phyloP scores from a whole-genome alignment of 192 early-diverging fungal species.

The Coemansia sp. region DNA sequence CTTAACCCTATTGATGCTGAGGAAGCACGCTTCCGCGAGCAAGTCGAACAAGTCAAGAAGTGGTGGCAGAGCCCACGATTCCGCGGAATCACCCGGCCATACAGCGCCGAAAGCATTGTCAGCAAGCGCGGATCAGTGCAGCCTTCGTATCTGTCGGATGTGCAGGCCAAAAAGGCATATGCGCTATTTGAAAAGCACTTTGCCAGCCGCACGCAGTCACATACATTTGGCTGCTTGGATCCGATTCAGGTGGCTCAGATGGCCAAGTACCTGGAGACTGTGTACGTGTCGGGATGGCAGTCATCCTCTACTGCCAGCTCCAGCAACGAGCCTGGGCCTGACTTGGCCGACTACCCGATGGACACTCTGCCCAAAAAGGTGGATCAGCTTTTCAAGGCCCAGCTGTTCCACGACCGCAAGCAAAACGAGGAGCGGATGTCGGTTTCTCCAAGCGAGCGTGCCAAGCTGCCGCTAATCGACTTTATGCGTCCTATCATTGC shows the following conservation, averaged over 20 bases:
- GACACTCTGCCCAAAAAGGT: slow-evolving; percentile 98
- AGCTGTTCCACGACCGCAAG: slow-evolving; percentile 95
- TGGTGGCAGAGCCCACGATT: slow-evolving; percentile 90
- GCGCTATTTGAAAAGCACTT: slow-evolving; percentile 74
- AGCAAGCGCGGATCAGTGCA: slow-evolving; percentile 82
- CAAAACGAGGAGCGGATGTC: slow-evolving; percentile 87
- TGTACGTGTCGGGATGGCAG: slow-evolving; percentile 98
- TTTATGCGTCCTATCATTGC: slow-evolving; percentile 94
- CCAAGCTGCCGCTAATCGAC: slow-evolving; percentile 72
- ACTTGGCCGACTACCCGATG: slow-evolving; percentile 99
- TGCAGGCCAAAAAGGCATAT: slow-evolving; percentile 94
- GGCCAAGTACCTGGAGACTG: slow-evolving; percentile 94
- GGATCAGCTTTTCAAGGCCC: slow-evolving; percentile 95
- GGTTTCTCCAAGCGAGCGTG: slow-evolving; percentile 63
- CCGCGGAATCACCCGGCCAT: slow-evolving; percentile 77
- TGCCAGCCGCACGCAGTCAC: slow-evolving; percentile 72
- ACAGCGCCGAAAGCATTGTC: slow-evolving; percentile 79
- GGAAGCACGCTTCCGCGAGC: slow-evolving; percentile 75
- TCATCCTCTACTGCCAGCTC: slow-evolving; percentile 92
- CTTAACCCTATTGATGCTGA: slow-evolving; percentile 45
- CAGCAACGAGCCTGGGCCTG: slow-evolving; percentile 95
- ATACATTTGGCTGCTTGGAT: slow-evolving; percentile 94
- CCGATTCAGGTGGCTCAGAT: slow-evolving; percentile 94
- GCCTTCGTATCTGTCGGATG: slow-evolving; percentile 74
- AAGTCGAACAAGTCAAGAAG: slow-evolving; percentile 78